Evolutionary conservation across 495 filamentous ascomycete species (phyloP), one percentile per base, ranked within the genome.

Genomic region (Penicillium steckii): DNA sequence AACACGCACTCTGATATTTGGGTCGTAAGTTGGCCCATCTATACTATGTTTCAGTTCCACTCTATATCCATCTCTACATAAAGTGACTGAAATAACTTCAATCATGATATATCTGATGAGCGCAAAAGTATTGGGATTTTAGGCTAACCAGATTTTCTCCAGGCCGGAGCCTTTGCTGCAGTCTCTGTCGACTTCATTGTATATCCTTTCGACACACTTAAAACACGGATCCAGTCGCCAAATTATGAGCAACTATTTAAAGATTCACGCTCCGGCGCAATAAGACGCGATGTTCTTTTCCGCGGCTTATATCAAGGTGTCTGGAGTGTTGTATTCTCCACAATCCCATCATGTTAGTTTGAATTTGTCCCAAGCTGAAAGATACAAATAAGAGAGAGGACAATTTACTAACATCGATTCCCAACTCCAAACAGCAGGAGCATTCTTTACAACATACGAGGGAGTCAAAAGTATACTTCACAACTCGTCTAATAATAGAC

Each of bases 371-470:
- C n/a, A 19, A 19, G 15, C n/a, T 32, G 1, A 43, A 25, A 23
- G 19, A 25, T 22, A 22, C 2, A 5, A 19, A 24, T 22, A n/a
- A 24, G 23, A 43, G 9, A 43, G 23, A 9, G 23, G 23, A 44
- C 1, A 9, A 44, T 44, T 17, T 22, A 1, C 21, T 23, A 27
- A 18, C 30, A 15, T 53, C 24, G 5, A 43, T 19, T 21, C 8
- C 23, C n/a, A 46, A n/a, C n/a, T n/a, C 42, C 55, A 24, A 46
- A 2, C 48, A 92, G 88, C 91, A 42, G 90, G 90, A 51, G 80
- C 87, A 24, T 97, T 96, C 73, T 96, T 96, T 72, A 90, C 87
- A 9, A 88, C 87, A 5, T 96, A 96, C 67, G 91, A 96, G 75
- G 79, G 76, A 17, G 69, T 78, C 8, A 95, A 92, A 70, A 70